A percentile compares a stretch with the other conserved stretches of the same genome.
Conservation (phyloP, 2,329 filamentous ascomycete species). For the Plectosphaerella sp. region DNA sequence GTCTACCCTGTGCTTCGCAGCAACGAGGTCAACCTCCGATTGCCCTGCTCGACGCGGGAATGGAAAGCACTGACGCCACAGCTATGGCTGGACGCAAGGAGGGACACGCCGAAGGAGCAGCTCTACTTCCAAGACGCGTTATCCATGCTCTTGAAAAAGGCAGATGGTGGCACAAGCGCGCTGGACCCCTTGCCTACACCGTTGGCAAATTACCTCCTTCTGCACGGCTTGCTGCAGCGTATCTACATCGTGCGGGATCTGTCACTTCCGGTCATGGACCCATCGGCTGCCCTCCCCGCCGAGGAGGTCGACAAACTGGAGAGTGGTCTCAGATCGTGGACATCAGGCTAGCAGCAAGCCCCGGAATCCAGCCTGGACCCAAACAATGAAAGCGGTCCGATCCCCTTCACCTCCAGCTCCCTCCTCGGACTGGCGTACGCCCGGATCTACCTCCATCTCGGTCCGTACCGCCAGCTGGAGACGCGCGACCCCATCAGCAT, state of each 20-base stretch:
- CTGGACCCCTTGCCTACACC: constrained; percentile 30
- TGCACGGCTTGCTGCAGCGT: constrained; percentile 30
- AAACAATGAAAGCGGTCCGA: constrained; percentile 33
- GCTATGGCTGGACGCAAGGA: constrained; percentile 21
- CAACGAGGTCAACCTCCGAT: constrained; percentile 27
- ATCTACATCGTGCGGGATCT: constrained; percentile 32
- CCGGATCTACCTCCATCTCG: constrained; percentile 39
- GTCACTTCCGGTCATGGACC: constrained; percentile 26
- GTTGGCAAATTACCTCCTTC: constrained; percentile 29
- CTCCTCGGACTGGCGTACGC: constrained; percentile 41
- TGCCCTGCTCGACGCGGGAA: constrained; percentile 29
- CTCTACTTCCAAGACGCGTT: constrained; percentile 30
- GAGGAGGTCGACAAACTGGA: constrained; percentile 32
- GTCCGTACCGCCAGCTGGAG: constrained; percentile 35
- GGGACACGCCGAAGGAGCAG: constrained; percentile 23
- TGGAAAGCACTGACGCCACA: constrained; percentile 26
- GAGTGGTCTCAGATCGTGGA: constrained; percentile 30
- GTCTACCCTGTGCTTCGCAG: constrained; percentile 29
- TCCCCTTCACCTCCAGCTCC: constrained; percentile 39
- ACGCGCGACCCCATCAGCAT: constrained; percentile 35
- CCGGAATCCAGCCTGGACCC: constrained; percentile 33
- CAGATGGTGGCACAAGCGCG: constrained; percentile 19
- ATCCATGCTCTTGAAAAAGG: constrained; percentile 23
- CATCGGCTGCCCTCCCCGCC: constrained; percentile 21
- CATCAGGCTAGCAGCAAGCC: constrained; percentile 31